phyloP scores from a whole-genome alignment of 2,329 filamentous ascomycete genomes.

The Curvularia eragrostidis region DNA sequence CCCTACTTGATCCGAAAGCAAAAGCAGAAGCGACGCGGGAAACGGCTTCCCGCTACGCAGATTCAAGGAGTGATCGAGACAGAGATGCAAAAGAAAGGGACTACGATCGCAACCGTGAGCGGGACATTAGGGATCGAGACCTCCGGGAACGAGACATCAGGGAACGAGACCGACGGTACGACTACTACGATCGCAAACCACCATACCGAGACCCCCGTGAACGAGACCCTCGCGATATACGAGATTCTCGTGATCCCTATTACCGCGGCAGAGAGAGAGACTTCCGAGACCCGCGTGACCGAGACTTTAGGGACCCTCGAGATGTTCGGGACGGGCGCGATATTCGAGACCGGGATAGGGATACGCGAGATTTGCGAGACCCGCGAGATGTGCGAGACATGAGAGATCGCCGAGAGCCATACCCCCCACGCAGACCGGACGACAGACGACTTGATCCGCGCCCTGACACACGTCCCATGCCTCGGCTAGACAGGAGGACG shows the following conservation, averaged over 20 bases:
- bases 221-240: conserved; percentile 28
- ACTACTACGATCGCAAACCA: conserved; percentile 35
- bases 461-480: conserved; percentile 45
- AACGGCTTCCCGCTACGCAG: conserved; percentile 27
- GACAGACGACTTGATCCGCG: conserved; percentile 31
- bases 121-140: conserved; percentile 55
- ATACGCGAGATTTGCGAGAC: conserved; percentile 24
- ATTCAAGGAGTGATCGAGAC: conserved; percentile 35
- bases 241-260: conserved; percentile 27
- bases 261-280: conserved; percentile 27
- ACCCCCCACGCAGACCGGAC: conserved; percentile 37
- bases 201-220: conserved; percentile 41
- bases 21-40: conserved; percentile 47
- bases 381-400: conserved; percentile 31
- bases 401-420: conserved; percentile 41
- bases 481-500: conserved; percentile 45
- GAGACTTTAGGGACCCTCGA: conserved; percentile 32
- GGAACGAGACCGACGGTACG: conserved; percentile 50
- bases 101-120: conserved; percentile 41
- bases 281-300: conserved; percentile 28
- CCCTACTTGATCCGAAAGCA: conserved; percentile 50
- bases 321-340: conserved; percentile 27
- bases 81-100: conserved; percentile 31
- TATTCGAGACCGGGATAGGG: conserved; percentile 33
- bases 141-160: conserved; percentile 50